Conservation (phyloP, 345 rosid genomes). For the Balakata baccata region DNA sequence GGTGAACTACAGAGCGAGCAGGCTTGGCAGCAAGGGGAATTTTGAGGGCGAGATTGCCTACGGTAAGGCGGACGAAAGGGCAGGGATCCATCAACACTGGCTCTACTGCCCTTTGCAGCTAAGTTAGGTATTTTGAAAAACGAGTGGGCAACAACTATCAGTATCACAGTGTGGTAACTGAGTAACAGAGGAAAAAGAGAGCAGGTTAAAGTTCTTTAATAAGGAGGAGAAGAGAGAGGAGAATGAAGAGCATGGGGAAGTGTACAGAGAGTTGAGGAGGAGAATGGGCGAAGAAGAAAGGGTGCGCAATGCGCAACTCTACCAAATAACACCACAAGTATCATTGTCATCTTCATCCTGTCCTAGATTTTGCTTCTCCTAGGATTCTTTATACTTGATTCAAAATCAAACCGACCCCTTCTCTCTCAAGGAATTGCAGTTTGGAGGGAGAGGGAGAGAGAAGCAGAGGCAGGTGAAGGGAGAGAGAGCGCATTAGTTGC, state of each 20-base stretch:
- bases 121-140: conserved; percentile 1
- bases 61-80: conserved; percentile 77
- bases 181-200: background rate
- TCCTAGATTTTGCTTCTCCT: background rate
- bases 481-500: conserved; percentile 13
- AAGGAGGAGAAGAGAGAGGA: background rate
- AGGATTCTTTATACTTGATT: background rate
- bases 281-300: background rate
- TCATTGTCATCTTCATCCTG: background rate
- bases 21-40: conserved; percentile 66
- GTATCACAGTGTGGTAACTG: too few species aligned
- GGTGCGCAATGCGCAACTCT: conserved; percentile 14
- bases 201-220: background rate
- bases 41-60: conserved; percentile 65
- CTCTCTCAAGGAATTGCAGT: background rate
- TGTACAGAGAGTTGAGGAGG: background rate
- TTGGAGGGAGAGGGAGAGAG: background rate
- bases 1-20: conserved; percentile 71
- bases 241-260: background rate
- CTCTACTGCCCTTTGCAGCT: background rate
- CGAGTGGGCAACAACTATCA: background rate
- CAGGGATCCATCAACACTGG: conserved; percentile 72
- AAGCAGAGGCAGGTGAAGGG: background rate
- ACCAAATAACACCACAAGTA: background rate
- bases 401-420: background rate